Percentiles rank a stretch among this genome's conserved stretches.
These are phyloP conservation scores for Flaveria floridana DNA, from an alignment of 140 eudicot genomes.

Conservation along the genomic window DNA sequence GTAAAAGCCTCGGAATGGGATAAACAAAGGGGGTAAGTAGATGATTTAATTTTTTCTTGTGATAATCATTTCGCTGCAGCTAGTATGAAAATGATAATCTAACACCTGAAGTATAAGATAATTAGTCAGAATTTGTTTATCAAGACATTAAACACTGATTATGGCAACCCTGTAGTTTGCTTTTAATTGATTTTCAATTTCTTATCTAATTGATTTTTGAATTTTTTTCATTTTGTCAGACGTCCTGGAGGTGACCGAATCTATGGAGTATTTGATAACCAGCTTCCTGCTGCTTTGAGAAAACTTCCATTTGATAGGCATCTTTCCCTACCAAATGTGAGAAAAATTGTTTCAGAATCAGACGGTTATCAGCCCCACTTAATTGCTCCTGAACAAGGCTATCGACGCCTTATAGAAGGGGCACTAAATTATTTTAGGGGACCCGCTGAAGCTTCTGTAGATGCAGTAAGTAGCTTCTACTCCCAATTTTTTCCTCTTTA, in stretches of 20 bases:
- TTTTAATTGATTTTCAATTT: not conserved
- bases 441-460: constrained; percentile 96
- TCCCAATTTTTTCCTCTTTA: not conserved
- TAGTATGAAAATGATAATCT: not conserved
- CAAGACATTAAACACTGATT: not conserved
- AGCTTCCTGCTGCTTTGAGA: constrained; percentile 86
- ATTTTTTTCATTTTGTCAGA: constrained; percentile 32
- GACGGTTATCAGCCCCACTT: constrained; percentile 98
- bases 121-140: not conserved
- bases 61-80: not conserved
- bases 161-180: not conserved
- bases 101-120: not conserved
- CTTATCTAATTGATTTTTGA: not conserved
- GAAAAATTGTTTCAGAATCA: constrained; percentile 85
- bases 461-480: constrained; percentile 64
- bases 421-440: constrained; percentile 81
- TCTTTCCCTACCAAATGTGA: constrained; percentile 83
- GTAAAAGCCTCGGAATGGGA: not conserved
- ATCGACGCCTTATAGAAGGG: constrained; percentile 82
- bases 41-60: not conserved
- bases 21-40: not conserved
- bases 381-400: constrained; percentile 99
- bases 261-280: constrained; percentile 90
- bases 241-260: constrained; percentile 95
- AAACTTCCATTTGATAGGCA: constrained; percentile 92